Base-by-base conservation (phyloP, 495 filamentous ascomycete species). In the Podospora comata region DNA sequence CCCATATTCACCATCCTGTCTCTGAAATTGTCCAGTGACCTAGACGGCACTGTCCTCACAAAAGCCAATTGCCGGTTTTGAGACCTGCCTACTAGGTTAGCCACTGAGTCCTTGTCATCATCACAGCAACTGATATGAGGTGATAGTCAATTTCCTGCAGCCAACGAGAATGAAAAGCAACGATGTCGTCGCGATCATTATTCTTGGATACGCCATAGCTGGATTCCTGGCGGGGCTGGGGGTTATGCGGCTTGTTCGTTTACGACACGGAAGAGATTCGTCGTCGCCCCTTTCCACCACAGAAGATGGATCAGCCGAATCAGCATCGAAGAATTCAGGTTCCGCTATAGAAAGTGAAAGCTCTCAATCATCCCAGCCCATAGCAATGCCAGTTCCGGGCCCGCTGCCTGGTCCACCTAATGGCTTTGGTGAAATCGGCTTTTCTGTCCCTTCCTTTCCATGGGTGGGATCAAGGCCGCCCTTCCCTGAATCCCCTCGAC, bases 181-280 rank as follows among this genome's bases (percentile, higher is more conserved):
- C 64, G 68, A 69, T 30, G 54, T 59, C 19, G 57, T 66, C 19
- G 68, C 64, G 0, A 53, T 69, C 58, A 69, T 69, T 26, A 57
- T 69, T 11, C 44, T 66, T 18, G 68, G 62, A n/a, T 69, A 69
- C 28, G 60, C 30, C 3, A 48, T 48, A 5, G 32, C 65, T 57
- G 64, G 58, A 0, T 7, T 66, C 9, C 39, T 66, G 1, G 59
- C 62, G 55, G 28, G 58, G 19, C 3, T 66, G 48, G 58, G 13
- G 20, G 59, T 69, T 48, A 4, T 63, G 58, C 68, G 60, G n/a
- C 62, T 65, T 19, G 60, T 64, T 9, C 55, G 4, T 20, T 20
- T 58, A 19, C 55, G 55, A 19, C 55, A 58, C n/a, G 18, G n/a
- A 18, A 19, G 55, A 7, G 19, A 26, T 13, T 19, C n/a, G 2